Evolutionary conservation across 805 yeast genomes (phyloP), one percentile per base, ranked within the genome.

Genomic region (Jamesozyma jinghongensis): DNA sequence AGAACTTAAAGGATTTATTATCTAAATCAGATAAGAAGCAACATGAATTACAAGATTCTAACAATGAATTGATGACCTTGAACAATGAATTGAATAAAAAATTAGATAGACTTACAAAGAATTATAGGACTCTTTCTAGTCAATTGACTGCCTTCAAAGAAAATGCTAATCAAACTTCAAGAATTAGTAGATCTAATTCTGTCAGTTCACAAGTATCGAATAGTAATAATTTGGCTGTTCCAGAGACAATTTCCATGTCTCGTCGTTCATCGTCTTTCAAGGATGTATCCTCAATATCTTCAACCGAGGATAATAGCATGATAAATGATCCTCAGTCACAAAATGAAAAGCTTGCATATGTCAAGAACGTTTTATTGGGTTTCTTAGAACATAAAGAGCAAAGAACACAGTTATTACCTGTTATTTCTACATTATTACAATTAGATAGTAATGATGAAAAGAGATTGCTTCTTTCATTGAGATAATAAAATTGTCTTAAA

Each of bases 341-440:
- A 27, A 66, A 62, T 35, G 64, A 59, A 19, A 81, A 77, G 51
- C 69, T 81, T 17, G 85, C 94, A 11, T 90, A 90, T 57, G 70
- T 87, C 38, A 85, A 84, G 59, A 92, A 92, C 56, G 96, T 90
- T 2, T 61, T 90, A n/a, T 65, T 90, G 2, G 97, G 97, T 2
- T 92, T 83, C 57, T 62, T 92, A 40, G 96, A 88, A 54, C 95
- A 85, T 56, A 83, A 74, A 54, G 98, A 90, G n/a, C 97, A 88
- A 61, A 71, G 97, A 44, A 77, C 71, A 22, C 85, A 80, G 58
- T 69, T 90, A 33, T 65, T 92, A 26, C 97, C 97, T 0, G 97
- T 92, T 5, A 67, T 90, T 19, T 74, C 88, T 37, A 78, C 85
- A 48, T 61, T 90, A 38, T 70, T 90, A 44, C 76, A 78, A 40